These are phyloP conservation scores for Candida glucosophila DNA, from an alignment of 1,139 yeast genomes.

Conservation along the genomic window DNA sequence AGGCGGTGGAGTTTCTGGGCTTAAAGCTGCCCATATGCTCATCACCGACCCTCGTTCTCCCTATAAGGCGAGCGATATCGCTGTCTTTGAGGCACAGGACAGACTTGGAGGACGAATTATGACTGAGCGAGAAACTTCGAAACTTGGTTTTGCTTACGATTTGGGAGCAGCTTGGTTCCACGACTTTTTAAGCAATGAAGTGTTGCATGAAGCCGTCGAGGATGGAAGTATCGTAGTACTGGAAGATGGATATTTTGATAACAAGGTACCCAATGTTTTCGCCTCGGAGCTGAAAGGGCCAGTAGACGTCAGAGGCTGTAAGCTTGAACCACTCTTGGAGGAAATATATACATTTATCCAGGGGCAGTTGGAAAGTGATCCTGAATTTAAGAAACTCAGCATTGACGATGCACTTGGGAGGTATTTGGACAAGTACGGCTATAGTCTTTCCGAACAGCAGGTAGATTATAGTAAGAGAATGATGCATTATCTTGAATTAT, in stretches of 20 bases:
- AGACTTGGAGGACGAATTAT: slow-evolving; percentile 40
- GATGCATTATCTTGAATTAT: slow-evolving; percentile 54
- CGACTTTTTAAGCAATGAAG: slow-evolving; percentile 60
- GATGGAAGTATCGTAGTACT: slow-evolving; percentile 17
- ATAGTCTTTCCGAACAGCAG: slow-evolving; percentile 45
- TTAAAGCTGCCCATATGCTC: slow-evolving; percentile 65
- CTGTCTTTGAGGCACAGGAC: slow-evolving; percentile 43
- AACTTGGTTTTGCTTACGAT: slow-evolving; percentile 43
- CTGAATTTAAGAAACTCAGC: slow-evolving; percentile 41
- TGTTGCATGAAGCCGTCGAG: slow-evolving; percentile 26
- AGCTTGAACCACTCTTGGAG: slow-evolving; percentile 32
- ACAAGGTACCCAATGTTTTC: slow-evolving; percentile 33
- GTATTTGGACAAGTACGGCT: slow-evolving; percentile 39
- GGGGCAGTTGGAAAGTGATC: slow-evolving; percentile 35
- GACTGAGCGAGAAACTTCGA: slow-evolving; percentile 21
- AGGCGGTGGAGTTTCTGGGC: slow-evolving; percentile 83
- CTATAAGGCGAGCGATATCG: slow-evolving; percentile 19
- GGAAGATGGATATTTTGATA: slow-evolving; percentile 42
- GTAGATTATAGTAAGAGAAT: slow-evolving; percentile 40
- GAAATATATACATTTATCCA: slow-evolving; percentile 60
- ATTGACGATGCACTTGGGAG: slow-evolving; percentile 37
- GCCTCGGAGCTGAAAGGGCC: slow-evolving; percentile 37
- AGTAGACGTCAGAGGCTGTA: slow-evolving; percentile 17
- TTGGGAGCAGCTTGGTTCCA: slow-evolving; percentile 91
- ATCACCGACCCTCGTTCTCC: slow-evolving; percentile 24